These are phyloP conservation scores for Fusarium oxysporum DNA, from an alignment of 2,329 filamentous ascomycete species.

Conservation along the genomic window DNA sequence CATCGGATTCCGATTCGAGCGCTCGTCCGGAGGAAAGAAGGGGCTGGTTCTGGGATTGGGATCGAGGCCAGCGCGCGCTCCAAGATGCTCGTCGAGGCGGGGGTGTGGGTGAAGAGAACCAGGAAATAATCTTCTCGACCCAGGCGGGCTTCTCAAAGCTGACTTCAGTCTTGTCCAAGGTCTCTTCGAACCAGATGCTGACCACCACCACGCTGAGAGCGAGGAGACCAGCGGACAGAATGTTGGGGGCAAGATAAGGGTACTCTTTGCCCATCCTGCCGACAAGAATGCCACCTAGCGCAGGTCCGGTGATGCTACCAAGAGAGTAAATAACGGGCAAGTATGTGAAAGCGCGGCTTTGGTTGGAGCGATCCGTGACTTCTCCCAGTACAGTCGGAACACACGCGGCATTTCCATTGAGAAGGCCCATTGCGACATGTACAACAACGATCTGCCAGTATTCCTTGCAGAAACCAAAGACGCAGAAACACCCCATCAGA, in stretches of 20 bases:
- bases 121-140: conserved; percentile 48
- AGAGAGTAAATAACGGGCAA: conserved; percentile 96
- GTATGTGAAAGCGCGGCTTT: conserved; percentile 93
- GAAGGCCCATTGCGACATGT: conserved; percentile 88
- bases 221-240: conserved; percentile 80
- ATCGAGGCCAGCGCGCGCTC: conserved; percentile 54
- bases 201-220: conserved; percentile 78
- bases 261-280: conserved; percentile 70
- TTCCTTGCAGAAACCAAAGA: conserved; percentile 86
- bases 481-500: conserved; percentile 82
- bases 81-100: conserved; percentile 50
- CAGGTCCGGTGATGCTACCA: conserved; percentile 91
- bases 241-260: conserved; percentile 87
- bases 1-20: conserved; percentile 41
- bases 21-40: conserved; percentile 44
- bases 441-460: conserved; percentile 88
- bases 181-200: conserved; percentile 88
- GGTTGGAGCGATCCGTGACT: conserved; percentile 94
- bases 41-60: conserved; percentile 42
- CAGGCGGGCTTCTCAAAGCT: conserved; percentile 50
- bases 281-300: conserved; percentile 88
- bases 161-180: conserved; percentile 55
- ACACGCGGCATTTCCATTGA: conserved; percentile 95
- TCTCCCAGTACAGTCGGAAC: conserved; percentile 95
- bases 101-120: conserved; percentile 39